phyloP scores from a whole-genome alignment of 176 grass and related monocot species.

The Ensete ventricosum region DNA sequence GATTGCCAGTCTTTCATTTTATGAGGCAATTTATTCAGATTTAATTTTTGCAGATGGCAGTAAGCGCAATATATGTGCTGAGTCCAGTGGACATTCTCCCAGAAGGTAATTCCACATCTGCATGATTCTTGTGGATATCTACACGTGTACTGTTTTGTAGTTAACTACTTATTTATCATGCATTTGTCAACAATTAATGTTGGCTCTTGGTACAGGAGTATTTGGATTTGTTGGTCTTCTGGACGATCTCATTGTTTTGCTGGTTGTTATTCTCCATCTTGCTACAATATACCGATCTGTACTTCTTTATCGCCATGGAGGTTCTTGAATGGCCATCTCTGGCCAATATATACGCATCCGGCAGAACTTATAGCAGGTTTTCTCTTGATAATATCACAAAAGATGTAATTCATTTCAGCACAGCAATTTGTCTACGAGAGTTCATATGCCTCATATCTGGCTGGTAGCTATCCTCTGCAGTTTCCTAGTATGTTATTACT shows the following conservation, averaged over 20 bases:
- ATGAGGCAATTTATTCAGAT: constrained; percentile 19
- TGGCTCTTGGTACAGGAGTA: constrained; percentile 30
- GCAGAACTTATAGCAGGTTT: not conserved
- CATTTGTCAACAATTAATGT: not conserved
- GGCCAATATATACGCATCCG: not conserved
- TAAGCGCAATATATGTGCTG: constrained; percentile 77
- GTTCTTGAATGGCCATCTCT: constrained; percentile 15
- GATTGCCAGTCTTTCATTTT: not conserved
- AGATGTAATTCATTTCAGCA: too few species aligned
- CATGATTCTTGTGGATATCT: constrained; percentile 8
- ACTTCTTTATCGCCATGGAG: constrained; percentile 81
- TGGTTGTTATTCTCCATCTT: constrained; percentile 83
- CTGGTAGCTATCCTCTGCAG: too few species aligned
- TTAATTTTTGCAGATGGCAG: constrained; percentile 46
- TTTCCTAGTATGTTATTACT: too few species aligned
- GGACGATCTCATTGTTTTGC: constrained; percentile 62
- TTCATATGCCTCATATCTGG: too few species aligned
- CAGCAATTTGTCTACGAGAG: too few species aligned
- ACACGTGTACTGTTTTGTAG: not conserved
- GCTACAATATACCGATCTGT: constrained; percentile 72
- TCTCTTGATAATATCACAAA: not conserved
- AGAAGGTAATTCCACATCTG: constrained; percentile 35
- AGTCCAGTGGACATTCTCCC: constrained; percentile 86
- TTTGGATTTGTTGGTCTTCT: constrained; percentile 62
- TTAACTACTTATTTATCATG: not conserved